These are phyloP conservation scores for Domatiomyces globalis DNA, from an alignment of 2,329 filamentous ascomycete genomes.

Conservation along the genomic window DNA sequence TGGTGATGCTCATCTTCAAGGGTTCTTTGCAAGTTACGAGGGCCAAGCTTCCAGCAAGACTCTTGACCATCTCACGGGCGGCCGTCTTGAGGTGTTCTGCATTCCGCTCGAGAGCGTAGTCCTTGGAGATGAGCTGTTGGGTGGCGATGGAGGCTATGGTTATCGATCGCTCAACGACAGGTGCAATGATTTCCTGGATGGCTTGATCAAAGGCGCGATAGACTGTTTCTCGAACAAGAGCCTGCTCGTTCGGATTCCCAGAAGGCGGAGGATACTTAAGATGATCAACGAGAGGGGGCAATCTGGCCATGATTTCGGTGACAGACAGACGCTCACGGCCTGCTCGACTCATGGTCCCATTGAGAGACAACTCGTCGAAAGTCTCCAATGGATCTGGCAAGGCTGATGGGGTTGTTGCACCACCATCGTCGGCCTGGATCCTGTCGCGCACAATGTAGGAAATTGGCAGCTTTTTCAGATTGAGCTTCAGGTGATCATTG, in stretches of 20 bases:
- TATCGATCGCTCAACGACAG: slow-evolving; percentile 91
- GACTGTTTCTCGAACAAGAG: slow-evolving; percentile 58
- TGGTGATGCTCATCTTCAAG: slow-evolving; percentile 87
- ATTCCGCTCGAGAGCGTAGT: slow-evolving; percentile 86
- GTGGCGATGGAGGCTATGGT: slow-evolving; percentile 97
- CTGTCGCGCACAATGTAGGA: slow-evolving; percentile 69
- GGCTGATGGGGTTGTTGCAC: slow-evolving; percentile 45
- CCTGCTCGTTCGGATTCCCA: slow-evolving; percentile 60
- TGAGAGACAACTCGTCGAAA: slow-evolving; percentile 66
- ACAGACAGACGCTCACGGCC: slow-evolving; percentile 62
- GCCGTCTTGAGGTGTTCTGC: slow-evolving; percentile 74
- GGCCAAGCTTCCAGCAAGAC: slow-evolving; percentile 82
- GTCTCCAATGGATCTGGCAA: slow-evolving; percentile 57
- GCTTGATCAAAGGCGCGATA: slow-evolving; percentile 75
- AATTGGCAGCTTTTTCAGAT: slow-evolving; percentile 81
- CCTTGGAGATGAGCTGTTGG: slow-evolving; percentile 86
- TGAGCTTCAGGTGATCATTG: slow-evolving; percentile 67
- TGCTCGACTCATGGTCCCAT: slow-evolving; percentile 53
- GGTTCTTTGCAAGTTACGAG: slow-evolving; percentile 98
- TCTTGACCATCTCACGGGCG: slow-evolving; percentile 87
- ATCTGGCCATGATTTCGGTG: slow-evolving; percentile 59
- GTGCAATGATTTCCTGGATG: slow-evolving; percentile 90
- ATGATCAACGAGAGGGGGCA: slow-evolving; percentile 70
- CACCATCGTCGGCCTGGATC: slow-evolving; percentile 23
- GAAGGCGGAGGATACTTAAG: slow-evolving; percentile 65